Evolutionary conservation across 805 yeast species (phyloP), one percentile per base, ranked within the genome.

Genomic region (Teunomyces tritomae): DNA sequence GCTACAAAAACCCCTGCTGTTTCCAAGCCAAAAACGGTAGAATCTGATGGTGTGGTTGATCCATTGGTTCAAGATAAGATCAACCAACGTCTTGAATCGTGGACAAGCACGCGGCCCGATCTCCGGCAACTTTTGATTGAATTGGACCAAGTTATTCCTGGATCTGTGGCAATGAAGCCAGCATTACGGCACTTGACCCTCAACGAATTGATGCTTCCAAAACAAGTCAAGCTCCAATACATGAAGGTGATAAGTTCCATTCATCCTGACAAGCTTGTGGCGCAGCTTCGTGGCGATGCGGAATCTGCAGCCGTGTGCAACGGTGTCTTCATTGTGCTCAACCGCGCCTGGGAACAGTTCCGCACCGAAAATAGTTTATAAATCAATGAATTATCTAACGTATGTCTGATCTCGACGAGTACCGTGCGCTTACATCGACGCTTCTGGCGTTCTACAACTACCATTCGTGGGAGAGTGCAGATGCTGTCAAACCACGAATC

Each of bases 251-350:
- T 85, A 41, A 80, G 89, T 44, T 74, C 80, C 47, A 85, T 88
- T 5, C 94, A 86, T 58, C 94, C 94, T 0, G 99, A 94, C 65
- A 94, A 94, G 64, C 70, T 91, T 20, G 57, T 54, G 11, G 47
- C 51, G 17, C 57, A 53, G 42, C 51, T 55, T 28, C 51, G 51
- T 17, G 72, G 82, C 5, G 70, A 83, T 6, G 71, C 83, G 5
- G 95, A 89, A 57, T 80, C 81, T 48, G 84, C 85, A 61, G 79
- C 92, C 84, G 75, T 92, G 40, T 94, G 97, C 11, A 92, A 91
- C 57, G 83, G 82, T 20, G 92, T 92, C 0, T 94, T 94, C 61
- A 86, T 90, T 34, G 76, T 83, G 0, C 71, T 94, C 51, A 92
- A 90, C 64, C 79, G 82, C 55, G 90, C 97, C 2, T 94, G 99